Conservation (phyloP, 331 rosid species). For the Pyracantha coccinea region DNA sequence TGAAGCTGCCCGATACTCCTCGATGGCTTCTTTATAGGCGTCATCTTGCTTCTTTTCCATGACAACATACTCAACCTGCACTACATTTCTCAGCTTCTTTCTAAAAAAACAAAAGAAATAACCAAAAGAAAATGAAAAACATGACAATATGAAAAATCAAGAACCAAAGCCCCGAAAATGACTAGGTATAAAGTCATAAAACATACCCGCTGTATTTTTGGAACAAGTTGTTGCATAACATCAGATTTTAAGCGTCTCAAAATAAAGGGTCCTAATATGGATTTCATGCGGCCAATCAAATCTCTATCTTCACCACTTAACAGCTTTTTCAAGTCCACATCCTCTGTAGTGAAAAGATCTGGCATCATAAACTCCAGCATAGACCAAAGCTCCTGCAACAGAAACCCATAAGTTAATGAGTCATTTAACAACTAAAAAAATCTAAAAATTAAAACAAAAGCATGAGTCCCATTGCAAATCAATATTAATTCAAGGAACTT, state of each 20-base stretch:
- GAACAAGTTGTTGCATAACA: constrained; percentile 98
- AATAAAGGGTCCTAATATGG: constrained; percentile 92
- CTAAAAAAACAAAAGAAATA: constrained; percentile 4
- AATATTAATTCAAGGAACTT: background rate
- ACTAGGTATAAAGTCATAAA: background rate
- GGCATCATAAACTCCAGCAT: constrained; percentile 97
- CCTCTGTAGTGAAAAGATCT: constrained; percentile 76
- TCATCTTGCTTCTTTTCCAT: constrained; percentile 77
- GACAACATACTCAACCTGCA: constrained; percentile 78
- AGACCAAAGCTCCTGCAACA: constrained; percentile 94
- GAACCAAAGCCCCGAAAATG: background rate
- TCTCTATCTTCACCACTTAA: constrained; percentile 67
- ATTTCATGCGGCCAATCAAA: constrained; percentile 83
- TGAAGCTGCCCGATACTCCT: constrained; percentile 82
- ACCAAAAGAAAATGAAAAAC: background rate
- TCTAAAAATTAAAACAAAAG: too few relatives aligned
- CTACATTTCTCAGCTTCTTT: constrained; percentile 13
- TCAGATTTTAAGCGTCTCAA: constrained; percentile 92
- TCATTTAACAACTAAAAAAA: background rate
- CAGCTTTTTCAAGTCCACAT: constrained; percentile 87
- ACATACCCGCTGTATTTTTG: constrained; percentile 72
- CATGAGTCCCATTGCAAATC: background rate
- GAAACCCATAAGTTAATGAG: constrained; percentile 11
- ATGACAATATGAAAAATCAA: background rate
- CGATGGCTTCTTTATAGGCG: constrained; percentile 85